phyloP scores from a whole-genome alignment of 257 asterid genomes.

The Solanum tarijense region DNA sequence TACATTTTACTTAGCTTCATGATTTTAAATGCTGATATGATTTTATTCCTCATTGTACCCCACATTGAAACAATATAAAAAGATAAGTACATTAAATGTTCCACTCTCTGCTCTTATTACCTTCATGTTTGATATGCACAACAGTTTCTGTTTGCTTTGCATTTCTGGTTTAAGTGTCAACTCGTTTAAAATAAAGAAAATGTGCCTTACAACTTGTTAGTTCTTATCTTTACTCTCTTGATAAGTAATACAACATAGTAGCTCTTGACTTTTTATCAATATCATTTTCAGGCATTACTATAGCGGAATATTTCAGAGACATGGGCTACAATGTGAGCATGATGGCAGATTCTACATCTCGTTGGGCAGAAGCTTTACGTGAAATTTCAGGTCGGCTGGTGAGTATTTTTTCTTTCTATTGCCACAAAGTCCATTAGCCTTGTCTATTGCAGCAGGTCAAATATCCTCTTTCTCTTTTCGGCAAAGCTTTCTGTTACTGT shows the following conservation, averaged over 20 bases:
- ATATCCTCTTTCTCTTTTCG: background rate
- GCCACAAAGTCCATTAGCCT: background rate
- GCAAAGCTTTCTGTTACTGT: background rate
- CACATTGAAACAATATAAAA: background rate
- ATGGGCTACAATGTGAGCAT: conserved; percentile 99
- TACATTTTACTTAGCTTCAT: background rate
- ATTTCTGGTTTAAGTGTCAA: background rate
- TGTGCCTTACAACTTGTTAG: background rate
- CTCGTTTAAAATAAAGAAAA: background rate
- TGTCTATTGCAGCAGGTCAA: background rate
- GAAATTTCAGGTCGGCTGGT: conserved; percentile 99
- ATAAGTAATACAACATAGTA: background rate
- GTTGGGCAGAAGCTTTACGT: conserved; percentile 99
- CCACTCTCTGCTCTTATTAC: background rate
- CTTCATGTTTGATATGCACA: background rate
- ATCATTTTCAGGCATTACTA: conserved; percentile 68
- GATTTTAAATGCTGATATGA: background rate
- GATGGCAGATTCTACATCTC: conserved; percentile 99
- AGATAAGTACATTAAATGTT: background rate
- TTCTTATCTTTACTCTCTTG: background rate
- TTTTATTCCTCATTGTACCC: background rate
- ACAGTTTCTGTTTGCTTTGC: background rate
- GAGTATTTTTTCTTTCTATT: conserved; percentile 10
- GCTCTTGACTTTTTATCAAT: background rate
- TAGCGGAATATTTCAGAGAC: conserved; percentile 97